Evolutionary conservation across 2,329 filamentous ascomycete species (phyloP).

Genomic region (Trichoderma breve): DNA sequence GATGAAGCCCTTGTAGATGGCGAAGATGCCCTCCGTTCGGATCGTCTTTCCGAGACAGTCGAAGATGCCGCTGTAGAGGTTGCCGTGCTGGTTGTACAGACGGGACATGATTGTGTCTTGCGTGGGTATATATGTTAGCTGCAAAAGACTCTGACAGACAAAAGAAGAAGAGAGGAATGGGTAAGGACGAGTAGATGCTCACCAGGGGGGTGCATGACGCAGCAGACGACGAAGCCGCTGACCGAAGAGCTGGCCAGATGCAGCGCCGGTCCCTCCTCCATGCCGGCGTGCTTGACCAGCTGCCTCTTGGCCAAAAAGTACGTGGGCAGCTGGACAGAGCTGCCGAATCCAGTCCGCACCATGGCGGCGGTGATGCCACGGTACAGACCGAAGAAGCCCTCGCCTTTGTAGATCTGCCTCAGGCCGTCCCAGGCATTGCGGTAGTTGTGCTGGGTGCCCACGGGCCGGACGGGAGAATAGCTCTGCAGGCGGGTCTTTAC

Average conservation of each 20-base stretch:
- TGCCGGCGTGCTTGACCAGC: constrained; percentile 75
- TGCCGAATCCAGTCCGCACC: constrained; percentile 93
- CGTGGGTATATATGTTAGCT: constrained; percentile 19
- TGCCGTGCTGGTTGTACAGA: constrained; percentile 98
- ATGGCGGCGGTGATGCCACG: constrained; percentile 89
- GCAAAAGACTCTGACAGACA: neutral
- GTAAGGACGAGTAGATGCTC: constrained; percentile 31
- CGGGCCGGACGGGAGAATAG: constrained; percentile 85
- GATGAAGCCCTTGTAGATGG: constrained; percentile 97
- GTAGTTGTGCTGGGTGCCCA: constrained; percentile 96
- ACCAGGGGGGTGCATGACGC: constrained; percentile 96
- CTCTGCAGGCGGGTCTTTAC: constrained; percentile 96
- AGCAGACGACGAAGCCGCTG: constrained; percentile 94
- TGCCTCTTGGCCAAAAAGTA: constrained; percentile 97
- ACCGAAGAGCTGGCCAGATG: constrained; percentile 85
- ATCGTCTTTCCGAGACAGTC: constrained; percentile 92
- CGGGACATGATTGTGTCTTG: constrained; percentile 96
- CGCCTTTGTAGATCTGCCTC: constrained; percentile 70
- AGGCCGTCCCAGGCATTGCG: constrained; percentile 81
- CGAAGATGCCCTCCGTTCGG: constrained; percentile 83
- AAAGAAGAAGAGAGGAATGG: neutral
- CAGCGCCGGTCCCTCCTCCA: constrained; percentile 86
- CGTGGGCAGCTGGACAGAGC: constrained; percentile 91
- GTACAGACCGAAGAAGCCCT: constrained; percentile 82
- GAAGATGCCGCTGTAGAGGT: constrained; percentile 89